Percentiles rank a stretch among this genome's conserved stretches.
Conservation (phyloP, 495 filamentous ascomycete species). For the Aspergillus sparsus region DNA sequence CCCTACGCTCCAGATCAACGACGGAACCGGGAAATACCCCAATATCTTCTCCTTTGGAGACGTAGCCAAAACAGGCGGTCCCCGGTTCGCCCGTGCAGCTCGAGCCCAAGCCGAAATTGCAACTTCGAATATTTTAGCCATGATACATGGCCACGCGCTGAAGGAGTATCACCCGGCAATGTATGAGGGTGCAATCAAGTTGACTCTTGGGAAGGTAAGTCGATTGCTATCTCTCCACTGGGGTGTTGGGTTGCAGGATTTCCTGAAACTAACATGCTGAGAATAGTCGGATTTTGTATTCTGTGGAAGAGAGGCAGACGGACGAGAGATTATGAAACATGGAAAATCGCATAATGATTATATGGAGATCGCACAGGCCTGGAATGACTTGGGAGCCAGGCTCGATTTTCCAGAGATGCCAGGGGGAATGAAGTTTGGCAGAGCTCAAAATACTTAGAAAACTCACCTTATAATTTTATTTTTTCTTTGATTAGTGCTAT, state of each 20-base stretch:
- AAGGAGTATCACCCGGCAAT: constrained; percentile 23
- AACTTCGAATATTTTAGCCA: constrained; percentile 46
- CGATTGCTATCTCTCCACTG: too few species aligned
- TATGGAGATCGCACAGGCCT: not conserved
- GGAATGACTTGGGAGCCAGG: not conserved
- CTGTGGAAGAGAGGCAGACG: not conserved
- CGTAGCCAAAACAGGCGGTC: constrained; percentile 47
- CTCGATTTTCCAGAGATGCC: too few species aligned
- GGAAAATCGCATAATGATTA: constrained; percentile 1
- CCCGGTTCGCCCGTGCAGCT: constrained; percentile 48
- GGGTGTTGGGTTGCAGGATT: too few species aligned
- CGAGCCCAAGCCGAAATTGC: constrained; percentile 46
- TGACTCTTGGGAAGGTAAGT: constrained; percentile 23
- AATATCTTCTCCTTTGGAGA: constrained; percentile 56
- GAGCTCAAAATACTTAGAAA: too few species aligned
- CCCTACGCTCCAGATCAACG: constrained; percentile 50
- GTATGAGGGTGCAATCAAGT: constrained; percentile 29
- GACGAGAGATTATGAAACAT: not conserved
- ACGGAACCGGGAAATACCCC: constrained; percentile 25
- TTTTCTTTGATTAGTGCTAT: too few species aligned
- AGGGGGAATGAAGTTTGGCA: too few species aligned
- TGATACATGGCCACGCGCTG: constrained; percentile 28
- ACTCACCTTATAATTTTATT: too few species aligned
- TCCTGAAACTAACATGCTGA: too few species aligned
- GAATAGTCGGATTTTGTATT: not conserved